A percentile compares a stretch with the other conserved stretches of the same genome.
Conservation (phyloP, 495 filamentous ascomycete species). For the Xylaria palmicola region DNA sequence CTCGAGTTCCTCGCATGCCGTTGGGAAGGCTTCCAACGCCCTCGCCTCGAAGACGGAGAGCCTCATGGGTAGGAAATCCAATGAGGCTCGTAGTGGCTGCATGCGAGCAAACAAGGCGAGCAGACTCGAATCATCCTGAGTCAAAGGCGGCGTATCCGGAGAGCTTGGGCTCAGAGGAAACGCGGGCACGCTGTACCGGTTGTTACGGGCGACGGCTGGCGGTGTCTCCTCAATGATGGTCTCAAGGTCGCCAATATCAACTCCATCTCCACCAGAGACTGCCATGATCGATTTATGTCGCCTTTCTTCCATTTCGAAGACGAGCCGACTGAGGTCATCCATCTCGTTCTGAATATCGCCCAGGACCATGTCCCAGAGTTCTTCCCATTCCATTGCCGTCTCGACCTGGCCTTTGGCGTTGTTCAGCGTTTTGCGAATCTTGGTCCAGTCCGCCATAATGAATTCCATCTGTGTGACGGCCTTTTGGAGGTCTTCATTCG, state of each 20-base stretch:
- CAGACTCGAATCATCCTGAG: conserved; percentile 76
- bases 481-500: conserved; percentile 61
- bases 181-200: conserved; percentile 66
- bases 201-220: conserved; percentile 51
- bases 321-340: conserved; percentile 73
- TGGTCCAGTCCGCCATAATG: conserved; percentile 80
- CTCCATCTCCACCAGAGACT: conserved; percentile 55
- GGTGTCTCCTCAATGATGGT: conserved; percentile 92
- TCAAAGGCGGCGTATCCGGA: conserved; percentile 55
- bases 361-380: conserved; percentile 89
- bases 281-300: conserved; percentile 70
- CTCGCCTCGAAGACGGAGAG: conserved; percentile 78
- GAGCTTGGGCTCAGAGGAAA: conserved; percentile 58
- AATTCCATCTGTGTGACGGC: conserved; percentile 85
- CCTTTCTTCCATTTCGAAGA: conserved; percentile 97
- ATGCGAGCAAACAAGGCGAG: conserved; percentile 89
- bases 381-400: conserved; percentile 97
- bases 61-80: conserved; percentile 97
- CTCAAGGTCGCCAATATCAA: conserved; percentile 88
- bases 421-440: conserved; percentile 70
- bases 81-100: conserved; percentile 86
- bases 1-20: conserved; percentile 85
- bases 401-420: conserved; percentile 87
- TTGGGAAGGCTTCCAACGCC: conserved; percentile 75
- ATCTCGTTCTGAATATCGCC: conserved; percentile 92